Percentiles rank a stretch among this genome's conserved stretches.
These are phyloP conservation scores for Canavalia gladiata DNA, from an alignment of 306 rosid genomes.

Conservation along the genomic window DNA sequence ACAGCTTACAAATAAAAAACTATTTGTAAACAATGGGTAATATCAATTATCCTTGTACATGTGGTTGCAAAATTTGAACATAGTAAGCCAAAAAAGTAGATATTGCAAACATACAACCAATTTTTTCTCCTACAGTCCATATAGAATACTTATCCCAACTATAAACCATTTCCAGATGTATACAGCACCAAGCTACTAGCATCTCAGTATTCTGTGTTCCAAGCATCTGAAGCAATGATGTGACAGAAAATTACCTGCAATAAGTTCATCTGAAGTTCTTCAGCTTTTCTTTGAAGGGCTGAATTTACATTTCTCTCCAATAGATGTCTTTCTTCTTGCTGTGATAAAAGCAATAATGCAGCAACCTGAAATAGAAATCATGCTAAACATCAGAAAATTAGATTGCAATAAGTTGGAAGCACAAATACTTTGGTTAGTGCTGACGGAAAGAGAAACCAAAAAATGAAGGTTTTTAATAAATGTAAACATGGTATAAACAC, in stretches of 20 bases:
- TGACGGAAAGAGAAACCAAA: conserved; percentile 22
- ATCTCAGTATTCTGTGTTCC: conserved; percentile 41
- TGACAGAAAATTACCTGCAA: conserved; percentile 71
- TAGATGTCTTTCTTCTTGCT: conserved; percentile 92
- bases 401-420: conserved; percentile 39
- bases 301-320: conserved; percentile 83
- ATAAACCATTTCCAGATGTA: conserved; percentile 39
- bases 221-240: conserved; percentile 48
- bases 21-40: conserved; percentile 11
- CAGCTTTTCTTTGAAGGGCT: conserved; percentile 81
- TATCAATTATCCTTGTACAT: conserved; percentile 31
- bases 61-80: conserved; percentile 35
- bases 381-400: conserved; percentile 22
- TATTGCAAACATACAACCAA: conserved; percentile 30
- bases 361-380: conserved; percentile 69
- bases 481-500: conserved; percentile 49
- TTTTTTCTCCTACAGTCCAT: conserved; percentile 27
- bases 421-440: conserved; percentile 28
- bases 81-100: conserved; percentile 15
- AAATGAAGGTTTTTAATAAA: conserved; percentile 9
- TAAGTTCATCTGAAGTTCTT: conserved; percentile 89
- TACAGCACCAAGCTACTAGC: conserved; percentile 19
- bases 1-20: conserved; percentile 42
- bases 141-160: conserved; percentile 23
- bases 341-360: conserved; percentile 83